Base-by-base conservation (phyloP, 129 eudicot genomes). In the Chrysanthemum seticuspe region DNA sequence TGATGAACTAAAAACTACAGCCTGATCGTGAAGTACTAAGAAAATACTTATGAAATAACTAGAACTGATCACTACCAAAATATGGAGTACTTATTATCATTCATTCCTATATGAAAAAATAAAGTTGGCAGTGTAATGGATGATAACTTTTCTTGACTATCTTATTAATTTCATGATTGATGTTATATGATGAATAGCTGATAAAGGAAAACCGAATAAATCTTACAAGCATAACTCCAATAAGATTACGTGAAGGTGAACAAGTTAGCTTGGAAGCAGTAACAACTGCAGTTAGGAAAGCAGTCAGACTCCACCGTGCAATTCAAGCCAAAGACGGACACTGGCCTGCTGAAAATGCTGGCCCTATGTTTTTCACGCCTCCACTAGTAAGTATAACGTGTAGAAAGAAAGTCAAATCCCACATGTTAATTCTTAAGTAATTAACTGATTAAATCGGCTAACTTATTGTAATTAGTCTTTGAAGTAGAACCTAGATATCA, bases 321-420 rank as follows among this genome's bases (percentile, higher is more conserved):
- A 79, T 74, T 36, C 83, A 79, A 67, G 83, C 83, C 0, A 74
- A 74, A 62, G 83, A 74, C 13, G 79, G 83, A 6, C 79, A 73
- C 23, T 79, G 83, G 83, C 83, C 79, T 1, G 83, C 83, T 19
- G 83, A 79, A 67, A 79, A 79, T 51, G 70, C 79, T 3, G 83
- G 83, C 36, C 83, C 83, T 8, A 44, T 73, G 75, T 79, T 79
- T 52, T 79, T 79, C 65, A 79, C 83, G 6, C 79, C 79, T 14
- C 83, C 79, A 13, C 74, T 79, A 16, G 83, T 79, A 79, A 73
- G 82, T 64, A 11, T 55, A 18, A 62, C 2, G 27, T 18, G 57
- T 13, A 34, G 36, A 29, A 47, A 21, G 8, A 21, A 65, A 18
- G 0, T 45, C 3, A 58, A 58, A 12, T 58, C 6, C 18, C 6